A percentile compares a stretch with the other conserved stretches of the same genome.
These are phyloP conservation scores for Monosporascus sp. DNA, from an alignment of 2,329 filamentous ascomycete species.

Conservation along the genomic window DNA sequence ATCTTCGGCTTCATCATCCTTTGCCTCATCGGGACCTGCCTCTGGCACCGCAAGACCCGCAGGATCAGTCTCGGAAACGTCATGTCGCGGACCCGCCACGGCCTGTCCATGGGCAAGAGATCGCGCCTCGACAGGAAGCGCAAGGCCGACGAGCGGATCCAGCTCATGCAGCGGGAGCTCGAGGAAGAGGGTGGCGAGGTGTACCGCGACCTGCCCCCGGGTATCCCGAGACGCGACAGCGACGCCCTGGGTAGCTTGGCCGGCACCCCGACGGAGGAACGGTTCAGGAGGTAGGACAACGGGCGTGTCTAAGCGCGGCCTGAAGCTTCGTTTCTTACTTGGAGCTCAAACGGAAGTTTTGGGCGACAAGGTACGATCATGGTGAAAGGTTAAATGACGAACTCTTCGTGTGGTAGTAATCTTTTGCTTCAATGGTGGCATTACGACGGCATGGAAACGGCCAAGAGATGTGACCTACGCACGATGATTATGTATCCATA, in stretches of 20 bases:
- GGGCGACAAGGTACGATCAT: not conserved
- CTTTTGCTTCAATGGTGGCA: not conserved
- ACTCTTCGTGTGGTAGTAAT: not conserved
- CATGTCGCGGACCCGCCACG: constrained; percentile 40
- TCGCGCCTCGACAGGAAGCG: constrained; percentile 31
- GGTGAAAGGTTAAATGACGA: not conserved
- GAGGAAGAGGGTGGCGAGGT: constrained; percentile 23
- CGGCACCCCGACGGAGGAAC: constrained; percentile 39
- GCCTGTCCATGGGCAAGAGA: constrained; percentile 39
- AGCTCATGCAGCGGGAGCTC: constrained; percentile 36
- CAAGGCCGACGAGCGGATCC: constrained; percentile 34
- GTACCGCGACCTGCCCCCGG: constrained; percentile 32
- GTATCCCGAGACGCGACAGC: constrained; percentile 35
- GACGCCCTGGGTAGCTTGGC: constrained; percentile 45
- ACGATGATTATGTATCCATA: not conserved
- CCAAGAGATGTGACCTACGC: not conserved
- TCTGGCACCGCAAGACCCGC: constrained; percentile 51
- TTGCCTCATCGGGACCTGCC: constrained; percentile 48
- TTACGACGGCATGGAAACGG: not conserved
- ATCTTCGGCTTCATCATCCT: constrained; percentile 43
- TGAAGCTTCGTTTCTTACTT: not conserved
- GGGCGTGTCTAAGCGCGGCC: constrained; percentile 26
- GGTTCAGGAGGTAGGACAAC: constrained; percentile 39
- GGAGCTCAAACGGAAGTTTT: too few relatives aligned
- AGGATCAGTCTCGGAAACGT: constrained; percentile 46